These are phyloP conservation scores for Tillandsia fasciculata DNA, from an alignment of 176 grass and related monocot species.

Conservation along the genomic window DNA sequence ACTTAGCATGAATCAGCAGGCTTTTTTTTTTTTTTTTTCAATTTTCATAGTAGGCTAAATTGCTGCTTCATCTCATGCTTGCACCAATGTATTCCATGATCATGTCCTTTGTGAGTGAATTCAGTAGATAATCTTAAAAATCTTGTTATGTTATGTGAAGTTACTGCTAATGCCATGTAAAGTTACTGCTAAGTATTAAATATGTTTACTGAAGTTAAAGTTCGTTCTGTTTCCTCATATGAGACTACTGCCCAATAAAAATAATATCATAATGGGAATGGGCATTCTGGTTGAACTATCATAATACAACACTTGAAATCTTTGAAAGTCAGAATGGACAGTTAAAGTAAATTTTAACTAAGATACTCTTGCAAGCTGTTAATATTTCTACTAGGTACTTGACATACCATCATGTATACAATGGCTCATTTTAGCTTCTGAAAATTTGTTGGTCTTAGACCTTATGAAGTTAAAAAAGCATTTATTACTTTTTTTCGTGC, in stretches of 20 bases:
- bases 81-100: constrained; percentile 1
- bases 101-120: neutral
- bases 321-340: too few relatives aligned
- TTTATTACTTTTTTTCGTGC: constrained; percentile 26
- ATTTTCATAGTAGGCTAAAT: too few relatives aligned
- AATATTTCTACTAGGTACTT: neutral
- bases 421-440: neutral
- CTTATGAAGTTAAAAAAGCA: neutral
- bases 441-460: neutral
- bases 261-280: too few relatives aligned
- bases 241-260: too few relatives aligned
- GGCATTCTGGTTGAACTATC: too few relatives aligned
- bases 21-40: too few relatives aligned
- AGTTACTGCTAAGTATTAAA: neutral
- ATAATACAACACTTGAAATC: too few relatives aligned
- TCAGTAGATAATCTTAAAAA: neutral
- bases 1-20: too few relatives aligned
- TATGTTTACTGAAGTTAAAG: too few relatives aligned
- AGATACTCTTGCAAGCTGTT: neutral
- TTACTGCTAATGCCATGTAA: neutral
- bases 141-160: neutral
- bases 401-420: neutral
- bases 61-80: neutral
- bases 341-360: neutral
- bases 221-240: too few relatives aligned